Conservation (phyloP, 306 rosid genomes). For the Ceratonia siliqua region DNA sequence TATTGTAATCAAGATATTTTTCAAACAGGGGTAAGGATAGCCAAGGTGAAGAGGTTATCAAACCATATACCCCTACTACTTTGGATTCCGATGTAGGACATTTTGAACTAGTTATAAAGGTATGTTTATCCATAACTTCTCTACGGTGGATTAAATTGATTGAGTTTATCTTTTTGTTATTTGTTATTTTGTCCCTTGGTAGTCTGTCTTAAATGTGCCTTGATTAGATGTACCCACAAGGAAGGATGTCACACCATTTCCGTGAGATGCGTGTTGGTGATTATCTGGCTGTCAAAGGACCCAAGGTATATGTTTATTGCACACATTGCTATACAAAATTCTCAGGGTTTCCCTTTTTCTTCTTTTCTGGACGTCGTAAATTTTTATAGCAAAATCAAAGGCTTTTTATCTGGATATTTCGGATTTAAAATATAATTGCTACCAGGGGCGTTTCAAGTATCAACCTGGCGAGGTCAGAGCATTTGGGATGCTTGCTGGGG, state of each 20-base stretch:
- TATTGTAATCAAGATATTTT: constrained; percentile 25
- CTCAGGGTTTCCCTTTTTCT: neutral
- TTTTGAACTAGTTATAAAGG: constrained; percentile 97
- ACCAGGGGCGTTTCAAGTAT: constrained; percentile 95
- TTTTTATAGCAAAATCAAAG: neutral
- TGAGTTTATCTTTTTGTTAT: neutral
- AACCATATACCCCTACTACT: constrained; percentile 94
- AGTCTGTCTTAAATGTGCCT: constrained; percentile 13
- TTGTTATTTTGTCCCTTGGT: constrained; percentile 22
- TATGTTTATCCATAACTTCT: constrained; percentile 11
- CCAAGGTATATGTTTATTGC: constrained; percentile 64
- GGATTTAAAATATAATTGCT: constrained; percentile 27
- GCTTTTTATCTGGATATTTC: constrained; percentile 25
- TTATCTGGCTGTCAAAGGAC: constrained; percentile 85
- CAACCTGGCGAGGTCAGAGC: constrained; percentile 87
- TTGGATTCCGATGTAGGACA: constrained; percentile 93
- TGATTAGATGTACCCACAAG: constrained; percentile 97
- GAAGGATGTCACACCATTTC: constrained; percentile 99
- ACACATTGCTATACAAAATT: neutral
- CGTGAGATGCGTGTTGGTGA: constrained; percentile 94
- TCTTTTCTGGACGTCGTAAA: neutral
- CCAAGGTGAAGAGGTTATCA: constrained; percentile 83
- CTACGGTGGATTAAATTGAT: neutral
- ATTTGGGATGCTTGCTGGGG: constrained; percentile 99
- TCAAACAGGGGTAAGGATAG: constrained; percentile 85